Evolutionary conservation across 2,329 filamentous ascomycete genomes (phyloP).

Genomic region (Penicillium griseofulvum): DNA sequence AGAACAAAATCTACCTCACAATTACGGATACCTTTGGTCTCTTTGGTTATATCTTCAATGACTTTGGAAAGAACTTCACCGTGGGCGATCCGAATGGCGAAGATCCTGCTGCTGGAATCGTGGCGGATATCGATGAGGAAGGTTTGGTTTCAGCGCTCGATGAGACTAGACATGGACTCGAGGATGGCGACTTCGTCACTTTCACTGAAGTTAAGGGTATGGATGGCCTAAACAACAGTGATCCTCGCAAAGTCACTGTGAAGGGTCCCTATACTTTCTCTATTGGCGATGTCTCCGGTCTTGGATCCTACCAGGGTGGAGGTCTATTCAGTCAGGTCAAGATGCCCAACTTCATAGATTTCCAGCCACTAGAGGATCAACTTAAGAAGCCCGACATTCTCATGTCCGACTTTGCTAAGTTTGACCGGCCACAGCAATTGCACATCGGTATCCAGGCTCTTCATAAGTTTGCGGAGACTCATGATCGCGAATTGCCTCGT

Average conservation of each 20-base stretch:
- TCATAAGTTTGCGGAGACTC: slow-evolving; percentile 74
- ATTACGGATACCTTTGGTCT: slow-evolving; percentile 87
- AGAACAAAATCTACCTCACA: slow-evolving; percentile 87
- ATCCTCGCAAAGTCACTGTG: slow-evolving; percentile 85
- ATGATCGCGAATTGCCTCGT: slow-evolving; percentile 69
- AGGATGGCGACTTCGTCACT: slow-evolving; percentile 94
- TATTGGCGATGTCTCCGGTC: slow-evolving; percentile 84
- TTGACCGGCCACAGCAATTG: slow-evolving; percentile 87
- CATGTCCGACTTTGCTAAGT: slow-evolving; percentile 95
- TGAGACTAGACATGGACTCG: slow-evolving; percentile 89
- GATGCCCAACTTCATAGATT: slow-evolving; percentile 92
- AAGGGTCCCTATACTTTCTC: slow-evolving; percentile 98
- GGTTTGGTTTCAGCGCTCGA: slow-evolving; percentile 90
- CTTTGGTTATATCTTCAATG: slow-evolving; percentile 94
- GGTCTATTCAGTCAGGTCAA: slow-evolving; percentile 95
- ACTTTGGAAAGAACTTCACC: slow-evolving; percentile 93
- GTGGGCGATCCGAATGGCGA: slow-evolving; percentile 89
- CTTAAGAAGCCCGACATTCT: slow-evolving; percentile 85
- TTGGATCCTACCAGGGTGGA: slow-evolving; percentile 83
- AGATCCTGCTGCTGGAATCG: slow-evolving; percentile 79
- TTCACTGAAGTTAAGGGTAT: slow-evolving; percentile 92
- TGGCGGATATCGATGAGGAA: slow-evolving; percentile 84
- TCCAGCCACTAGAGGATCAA: slow-evolving; percentile 74
- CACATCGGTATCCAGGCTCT: slow-evolving; percentile 91
- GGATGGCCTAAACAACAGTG: slow-evolving; percentile 78